Evolutionary conservation across 108 stramenopile species (phyloP), one percentile per base, ranked within the genome.

Genomic region (Fistulifera pelliculosa): DNA sequence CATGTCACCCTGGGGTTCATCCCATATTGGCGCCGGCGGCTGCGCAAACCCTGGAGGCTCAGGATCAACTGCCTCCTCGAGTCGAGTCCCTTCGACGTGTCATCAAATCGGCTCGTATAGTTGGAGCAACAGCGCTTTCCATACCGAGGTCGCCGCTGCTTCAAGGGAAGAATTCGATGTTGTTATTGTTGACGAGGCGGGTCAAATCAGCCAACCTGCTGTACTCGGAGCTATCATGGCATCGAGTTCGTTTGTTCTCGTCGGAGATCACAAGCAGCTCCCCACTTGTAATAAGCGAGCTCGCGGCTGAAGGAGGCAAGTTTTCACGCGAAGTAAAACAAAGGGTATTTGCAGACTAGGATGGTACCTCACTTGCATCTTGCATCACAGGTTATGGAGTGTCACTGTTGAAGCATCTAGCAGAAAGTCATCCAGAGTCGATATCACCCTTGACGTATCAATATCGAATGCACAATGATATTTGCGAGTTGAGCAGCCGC

Each of bases 151-250:
- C 80, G n/a, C 76, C 88, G 10, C 74, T 89, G 14, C 62, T 95
- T 14, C 53, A 67, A 8, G 7, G 44, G 76, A 92, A 62, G 59
- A 83, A 16, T 99, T 96, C 62, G 97, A 99, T 72, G 80, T 90
- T 49, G 94, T 93, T 41, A 93, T 99, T 38, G 86, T 99, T n/a
- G 98, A 99, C 56, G 98, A 99, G 64, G 97, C 97, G 0, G 96
- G 96, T 22, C 98, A 99, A 71, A 93, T 96, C 11, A 79, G 75
- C 35, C 93, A 96, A 69, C 96, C 97, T 11, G 90, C 85, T 14
- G 64, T 84, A 21, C 51, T 99, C 7, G 94, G 96, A 15, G 87
- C 95, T 10, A 67, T 98, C 3, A 74, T 83, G 54, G 63, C 73
- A 18, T 95, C 94, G 1, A 74, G 89, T 28, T 64, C 50, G 1